Evolutionary conservation across 2,329 filamentous ascomycete species (phyloP), one percentile per base, ranked within the genome.

Genomic region (Colletotrichum horii): DNA sequence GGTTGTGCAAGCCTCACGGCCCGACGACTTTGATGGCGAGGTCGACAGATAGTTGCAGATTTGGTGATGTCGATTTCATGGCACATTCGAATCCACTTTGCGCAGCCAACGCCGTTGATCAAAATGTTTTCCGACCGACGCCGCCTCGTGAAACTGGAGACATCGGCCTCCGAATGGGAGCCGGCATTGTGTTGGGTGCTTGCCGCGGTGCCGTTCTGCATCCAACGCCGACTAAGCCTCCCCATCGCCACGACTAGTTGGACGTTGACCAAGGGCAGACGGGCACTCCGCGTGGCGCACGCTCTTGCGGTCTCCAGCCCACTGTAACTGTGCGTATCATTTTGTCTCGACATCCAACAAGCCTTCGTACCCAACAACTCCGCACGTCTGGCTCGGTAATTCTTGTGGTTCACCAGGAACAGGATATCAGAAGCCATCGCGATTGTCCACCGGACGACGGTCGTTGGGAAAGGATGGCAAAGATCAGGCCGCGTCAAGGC

Each of bases 261-360:
- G 62, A 56, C 38, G 55, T 75, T 62, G 48, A 61, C 62, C 56
- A 64, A 67, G 69, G 64, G 70, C 56, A 72, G 9, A 48, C 74
- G 74, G 74, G 32, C 32, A 69, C 58, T 30, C 74, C 70, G 74
- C 58, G 70, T 73, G 74, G 74, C 74, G 74, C 74, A 74, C n/a
- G 70, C 48, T 76, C 56, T 32, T 62, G 58, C 38, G 22, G 24
- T 24, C 24, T 4, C 66, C 34, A 64, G 64, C 65, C 38, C 52
- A 58, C 55, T 26, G 36, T 65, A 56, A 70, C 56, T 48, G 19
- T 56, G 19, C n/a, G 14, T 55, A 61, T 22, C 48, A 65, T 74
- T 34, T 32, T 68, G 52, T 48, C 43, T 36, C 9, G 28, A 30
- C 43, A 28, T 34, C 65, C 48, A 34, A 32, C 19, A 66, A 34